Conservation (phyloP, 106 monocot species). For the Dendrobium chrysotoxum region DNA sequence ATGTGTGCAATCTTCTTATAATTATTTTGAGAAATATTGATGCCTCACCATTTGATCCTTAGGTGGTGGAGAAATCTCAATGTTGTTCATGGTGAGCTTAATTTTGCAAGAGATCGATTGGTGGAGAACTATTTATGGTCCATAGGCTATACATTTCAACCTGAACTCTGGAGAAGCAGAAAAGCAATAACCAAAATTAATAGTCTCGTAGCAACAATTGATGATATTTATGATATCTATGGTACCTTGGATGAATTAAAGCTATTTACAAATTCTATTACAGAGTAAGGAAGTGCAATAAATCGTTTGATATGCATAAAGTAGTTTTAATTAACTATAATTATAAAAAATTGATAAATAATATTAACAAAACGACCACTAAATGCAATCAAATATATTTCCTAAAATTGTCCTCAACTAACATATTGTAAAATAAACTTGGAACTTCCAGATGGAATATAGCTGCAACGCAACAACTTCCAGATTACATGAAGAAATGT, state of each 20-base stretch:
- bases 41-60: background rate
- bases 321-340: too few species aligned
- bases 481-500: slow-evolving; percentile 23
- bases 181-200: slow-evolving; percentile 11
- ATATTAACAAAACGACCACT: too few species aligned
- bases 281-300: slow-evolving; percentile 19
- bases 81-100: slow-evolving; percentile 16
- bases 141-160: slow-evolving; percentile 12
- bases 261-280: slow-evolving; percentile 42
- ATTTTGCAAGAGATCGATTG: slow-evolving; percentile 44
- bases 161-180: slow-evolving; percentile 11
- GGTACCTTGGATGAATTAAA: slow-evolving; percentile 45
- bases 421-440: too few species aligned
- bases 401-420: background rate
- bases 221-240: slow-evolving; percentile 65
- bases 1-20: background rate
- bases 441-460: slow-evolving; percentile 16
- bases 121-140: slow-evolving; percentile 33
- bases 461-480: slow-evolving; percentile 9
- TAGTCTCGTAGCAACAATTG: slow-evolving; percentile 23
- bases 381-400: too few species aligned
- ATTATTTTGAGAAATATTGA: background rate
- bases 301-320: too few species aligned
- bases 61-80: slow-evolving; percentile 53
- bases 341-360: too few species aligned